Evolutionary conservation across 148 eudicot species (phyloP).

Genomic region (Bassia scoparia): DNA sequence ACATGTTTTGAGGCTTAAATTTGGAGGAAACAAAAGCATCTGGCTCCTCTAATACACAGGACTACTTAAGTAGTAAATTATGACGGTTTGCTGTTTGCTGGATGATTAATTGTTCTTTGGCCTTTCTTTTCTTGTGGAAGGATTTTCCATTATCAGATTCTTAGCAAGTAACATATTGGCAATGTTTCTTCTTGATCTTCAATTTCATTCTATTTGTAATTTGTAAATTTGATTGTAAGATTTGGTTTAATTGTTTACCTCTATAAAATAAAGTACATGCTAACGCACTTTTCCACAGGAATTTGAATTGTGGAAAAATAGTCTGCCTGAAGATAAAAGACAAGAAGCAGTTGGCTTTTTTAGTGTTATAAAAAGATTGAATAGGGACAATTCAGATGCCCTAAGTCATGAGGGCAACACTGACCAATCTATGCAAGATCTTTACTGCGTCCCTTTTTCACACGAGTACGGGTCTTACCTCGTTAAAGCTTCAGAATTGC

Average conservation of each 20-base stretch:
- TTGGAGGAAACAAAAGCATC: too few species aligned
- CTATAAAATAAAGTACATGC: conserved; percentile 8
- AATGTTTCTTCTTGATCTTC: too few species aligned
- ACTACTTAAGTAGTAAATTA: too few species aligned
- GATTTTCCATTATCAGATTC: too few species aligned
- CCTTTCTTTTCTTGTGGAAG: too few species aligned
- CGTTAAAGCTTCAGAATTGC: conserved; percentile 59
- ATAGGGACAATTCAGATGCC: conserved; percentile 36
- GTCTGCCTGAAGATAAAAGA: conserved; percentile 57
- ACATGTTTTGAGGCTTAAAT: too few species aligned
- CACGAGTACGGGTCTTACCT: conserved; percentile 60
- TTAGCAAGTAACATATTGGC: too few species aligned
- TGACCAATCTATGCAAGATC: conserved; percentile 43
- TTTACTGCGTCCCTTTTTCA: conserved; percentile 67
- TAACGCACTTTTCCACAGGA: conserved; percentile 46
- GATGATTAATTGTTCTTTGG: too few species aligned
- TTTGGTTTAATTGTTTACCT: conserved; percentile 8
- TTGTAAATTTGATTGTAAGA: background rate
- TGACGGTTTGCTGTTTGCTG: too few species aligned
- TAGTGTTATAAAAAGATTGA: conserved; percentile 66
- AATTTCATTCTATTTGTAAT: too few species aligned
- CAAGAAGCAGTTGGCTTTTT: conserved; percentile 84
- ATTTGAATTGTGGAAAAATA: conserved; percentile 82
- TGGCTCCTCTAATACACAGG: too few species aligned
- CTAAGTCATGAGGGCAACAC: conserved; percentile 13